Conservation (phyloP, 2,329 filamentous ascomycete species). For the Colletotrichum nymphaeae region DNA sequence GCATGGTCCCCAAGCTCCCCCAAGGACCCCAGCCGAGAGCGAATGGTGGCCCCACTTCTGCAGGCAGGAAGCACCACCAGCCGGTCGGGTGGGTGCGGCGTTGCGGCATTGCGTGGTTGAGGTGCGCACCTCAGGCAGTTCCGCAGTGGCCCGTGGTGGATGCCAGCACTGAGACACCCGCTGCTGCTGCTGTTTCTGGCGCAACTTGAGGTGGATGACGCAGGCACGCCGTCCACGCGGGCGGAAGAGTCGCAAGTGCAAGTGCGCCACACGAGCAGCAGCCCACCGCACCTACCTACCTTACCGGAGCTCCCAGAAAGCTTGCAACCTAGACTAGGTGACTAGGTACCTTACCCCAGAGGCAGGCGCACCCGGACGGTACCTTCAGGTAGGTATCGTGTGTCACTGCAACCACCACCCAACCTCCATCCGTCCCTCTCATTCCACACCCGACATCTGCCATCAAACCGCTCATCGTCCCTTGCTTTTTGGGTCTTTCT, state of each 20-base stretch:
- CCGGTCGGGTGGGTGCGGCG: background rate
- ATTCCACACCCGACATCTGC: background rate
- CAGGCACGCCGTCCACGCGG: slow-evolving; percentile 13
- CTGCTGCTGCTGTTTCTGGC: slow-evolving; percentile 3
- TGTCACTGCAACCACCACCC: slow-evolving; percentile 7
- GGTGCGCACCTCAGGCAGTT: background rate
- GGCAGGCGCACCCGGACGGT: background rate
- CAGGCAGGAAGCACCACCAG: background rate
- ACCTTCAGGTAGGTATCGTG: background rate
- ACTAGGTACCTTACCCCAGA: too few species aligned
- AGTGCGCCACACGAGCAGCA: slow-evolving; percentile 15
- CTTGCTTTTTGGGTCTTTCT: background rate
- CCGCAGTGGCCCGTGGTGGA: too few species aligned
- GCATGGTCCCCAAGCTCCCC: background rate
- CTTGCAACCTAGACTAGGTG: background rate
- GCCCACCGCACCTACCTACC: slow-evolving; percentile 16
- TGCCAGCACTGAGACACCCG: slow-evolving; percentile 1
- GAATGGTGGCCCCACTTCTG: background rate
- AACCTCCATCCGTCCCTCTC: slow-evolving; percentile 15
- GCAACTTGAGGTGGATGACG: slow-evolving; percentile 27
- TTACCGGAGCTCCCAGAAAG: slow-evolving; percentile 27
- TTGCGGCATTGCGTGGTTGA: too few species aligned
- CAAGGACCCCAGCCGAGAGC: background rate
- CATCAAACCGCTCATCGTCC: background rate
- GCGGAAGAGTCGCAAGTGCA: slow-evolving; percentile 23